Conservation (phyloP, 2,329 filamentous ascomycete species). For the Pseudocercospora macadamiae region DNA sequence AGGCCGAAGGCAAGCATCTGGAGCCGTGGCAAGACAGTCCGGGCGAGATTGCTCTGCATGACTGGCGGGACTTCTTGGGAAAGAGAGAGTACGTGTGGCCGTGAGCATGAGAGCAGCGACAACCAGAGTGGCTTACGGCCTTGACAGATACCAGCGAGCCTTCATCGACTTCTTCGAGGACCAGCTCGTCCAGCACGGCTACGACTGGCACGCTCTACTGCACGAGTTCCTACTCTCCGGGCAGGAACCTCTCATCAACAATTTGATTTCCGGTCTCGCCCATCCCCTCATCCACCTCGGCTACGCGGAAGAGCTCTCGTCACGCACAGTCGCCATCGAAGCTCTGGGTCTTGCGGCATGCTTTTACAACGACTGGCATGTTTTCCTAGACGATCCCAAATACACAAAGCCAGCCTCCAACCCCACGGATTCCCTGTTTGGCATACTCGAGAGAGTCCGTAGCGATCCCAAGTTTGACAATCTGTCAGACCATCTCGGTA, state of each 20-base stretch:
- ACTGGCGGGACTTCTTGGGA: constrained; percentile 86
- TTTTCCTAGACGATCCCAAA: constrained; percentile 69
- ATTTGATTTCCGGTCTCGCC: constrained; percentile 76
- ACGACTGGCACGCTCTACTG: constrained; percentile 81
- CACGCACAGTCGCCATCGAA: constrained; percentile 84
- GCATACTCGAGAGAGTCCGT: constrained; percentile 71
- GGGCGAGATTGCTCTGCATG: constrained; percentile 75
- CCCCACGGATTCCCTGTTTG: constrained; percentile 63
- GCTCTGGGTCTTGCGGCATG: constrained; percentile 71
- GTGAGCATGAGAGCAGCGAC: not conserved
- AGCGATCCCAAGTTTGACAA: constrained; percentile 71
- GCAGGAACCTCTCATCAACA: constrained; percentile 77
- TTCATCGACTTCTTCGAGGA: constrained; percentile 97
- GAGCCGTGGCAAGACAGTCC: constrained; percentile 85
- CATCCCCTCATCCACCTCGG: constrained; percentile 92
- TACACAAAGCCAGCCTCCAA: constrained; percentile 69
- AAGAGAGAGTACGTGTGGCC: constrained; percentile 60
- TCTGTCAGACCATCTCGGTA: constrained; percentile 62
- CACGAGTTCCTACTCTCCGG: constrained; percentile 75
- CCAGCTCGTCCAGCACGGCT: constrained; percentile 72
- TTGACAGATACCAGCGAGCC: constrained; percentile 74
- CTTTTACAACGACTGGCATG: constrained; percentile 60
- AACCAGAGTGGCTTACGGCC: constrained; percentile 8
- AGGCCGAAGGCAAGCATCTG: constrained; percentile 69
- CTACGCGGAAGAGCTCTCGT: constrained; percentile 90